Conservation (phyloP, 768 basidiomycete genomes). For the Pluteus cervinus region DNA sequence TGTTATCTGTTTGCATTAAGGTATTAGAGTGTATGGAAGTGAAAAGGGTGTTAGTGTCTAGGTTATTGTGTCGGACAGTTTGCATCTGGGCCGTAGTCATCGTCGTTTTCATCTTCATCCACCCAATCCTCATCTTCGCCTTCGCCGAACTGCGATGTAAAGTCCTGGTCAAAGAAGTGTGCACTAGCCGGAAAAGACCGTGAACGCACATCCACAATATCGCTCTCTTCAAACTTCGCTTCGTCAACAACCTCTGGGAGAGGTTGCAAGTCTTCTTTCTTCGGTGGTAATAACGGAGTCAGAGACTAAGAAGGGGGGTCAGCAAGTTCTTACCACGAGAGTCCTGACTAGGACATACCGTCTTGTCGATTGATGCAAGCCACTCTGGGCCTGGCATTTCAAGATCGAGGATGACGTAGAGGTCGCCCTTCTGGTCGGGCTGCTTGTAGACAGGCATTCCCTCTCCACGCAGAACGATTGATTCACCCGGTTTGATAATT, state of each 20-base stretch:
- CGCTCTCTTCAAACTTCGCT: conserved; percentile 66
- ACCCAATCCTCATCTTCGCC: conserved; percentile 65
- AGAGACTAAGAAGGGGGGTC: conserved; percentile 41
- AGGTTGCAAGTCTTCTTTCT: conserved; percentile 69
- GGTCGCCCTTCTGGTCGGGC: conserved; percentile 65
- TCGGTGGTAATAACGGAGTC: conserved; percentile 64
- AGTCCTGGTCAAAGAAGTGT: conserved; percentile 74
- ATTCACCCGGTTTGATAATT: conserved; percentile 68
- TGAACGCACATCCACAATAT: conserved; percentile 79
- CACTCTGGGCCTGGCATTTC: conserved; percentile 86
- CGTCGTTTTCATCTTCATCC: conserved; percentile 65
- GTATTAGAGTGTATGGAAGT: conserved; percentile 2
- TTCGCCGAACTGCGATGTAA: conserved; percentile 67
- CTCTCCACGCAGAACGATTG: conserved; percentile 73
- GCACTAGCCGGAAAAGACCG: conserved; percentile 68
- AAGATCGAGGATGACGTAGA: conserved; percentile 76
- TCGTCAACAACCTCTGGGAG: conserved; percentile 66
- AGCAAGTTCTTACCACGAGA: background rate
- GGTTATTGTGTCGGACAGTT: conserved; percentile 58
- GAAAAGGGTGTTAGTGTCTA: background rate
- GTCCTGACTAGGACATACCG: conserved; percentile 48
- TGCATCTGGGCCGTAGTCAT: conserved; percentile 41
- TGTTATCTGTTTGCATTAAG: too few relatives aligned
- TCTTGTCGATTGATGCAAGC: too few relatives aligned
- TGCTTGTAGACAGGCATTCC: conserved; percentile 82